Evolutionary conservation across 169 alveolate species (phyloP).

Genomic region (Eimeria brunetti): DNA sequence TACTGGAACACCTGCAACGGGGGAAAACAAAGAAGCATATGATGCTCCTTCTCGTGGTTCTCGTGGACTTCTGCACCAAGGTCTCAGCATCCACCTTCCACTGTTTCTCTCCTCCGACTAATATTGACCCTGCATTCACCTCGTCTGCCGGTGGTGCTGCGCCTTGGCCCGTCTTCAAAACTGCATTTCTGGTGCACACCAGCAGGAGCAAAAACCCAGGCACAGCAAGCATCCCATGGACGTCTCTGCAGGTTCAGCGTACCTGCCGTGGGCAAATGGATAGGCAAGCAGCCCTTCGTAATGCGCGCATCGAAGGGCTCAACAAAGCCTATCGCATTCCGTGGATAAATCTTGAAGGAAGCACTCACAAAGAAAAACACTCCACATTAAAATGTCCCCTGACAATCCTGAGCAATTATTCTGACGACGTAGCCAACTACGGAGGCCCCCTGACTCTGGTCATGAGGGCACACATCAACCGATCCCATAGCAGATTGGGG

Average conservation of each 20-base stretch:
- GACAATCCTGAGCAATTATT: too few species aligned
- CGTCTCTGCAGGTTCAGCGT: neutral
- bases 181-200: neutral
- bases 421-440: neutral
- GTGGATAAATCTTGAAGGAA: neutral
- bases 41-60: neutral
- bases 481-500: slow-evolving; percentile 59
- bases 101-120: neutral
- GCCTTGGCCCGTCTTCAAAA: neutral
- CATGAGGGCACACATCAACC: slow-evolving; percentile 73
- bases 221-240: neutral
- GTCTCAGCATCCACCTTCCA: neutral
- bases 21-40: neutral
- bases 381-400: neutral
- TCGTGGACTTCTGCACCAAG: neutral
- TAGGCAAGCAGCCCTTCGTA: neutral
- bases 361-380: neutral
- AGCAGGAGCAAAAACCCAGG: neutral
- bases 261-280: neutral
- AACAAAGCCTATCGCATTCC: neutral
- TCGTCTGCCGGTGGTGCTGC: neutral
- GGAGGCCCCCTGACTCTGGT: slow-evolving; percentile 7
- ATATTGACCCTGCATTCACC: neutral
- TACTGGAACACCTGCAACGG: neutral
- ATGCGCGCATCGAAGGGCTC: neutral